Evolutionary conservation across 352 stramenopile species (phyloP).

Genomic region (Phytophthora brassicae): DNA sequence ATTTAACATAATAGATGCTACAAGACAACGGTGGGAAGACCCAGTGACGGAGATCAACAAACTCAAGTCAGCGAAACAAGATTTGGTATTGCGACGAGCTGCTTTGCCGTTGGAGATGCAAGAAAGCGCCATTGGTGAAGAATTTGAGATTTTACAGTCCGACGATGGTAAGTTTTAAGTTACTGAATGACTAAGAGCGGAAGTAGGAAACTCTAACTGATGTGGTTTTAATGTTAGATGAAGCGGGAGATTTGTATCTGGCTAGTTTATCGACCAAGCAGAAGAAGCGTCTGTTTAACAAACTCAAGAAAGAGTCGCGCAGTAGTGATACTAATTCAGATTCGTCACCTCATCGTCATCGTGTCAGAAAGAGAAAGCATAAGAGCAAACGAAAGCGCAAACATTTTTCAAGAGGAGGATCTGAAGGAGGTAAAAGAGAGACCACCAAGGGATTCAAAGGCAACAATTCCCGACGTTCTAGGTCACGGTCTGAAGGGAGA

Average conservation of each 20-base stretch:
- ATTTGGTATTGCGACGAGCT: slow-evolving; percentile 54
- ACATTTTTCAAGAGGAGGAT: slow-evolving; percentile 14
- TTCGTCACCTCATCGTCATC: slow-evolving; percentile 14
- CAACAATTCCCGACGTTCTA: neutral
- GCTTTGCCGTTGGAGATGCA: slow-evolving; percentile 78
- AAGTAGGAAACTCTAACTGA: slow-evolving; percentile 1
- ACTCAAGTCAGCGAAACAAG: slow-evolving; percentile 53
- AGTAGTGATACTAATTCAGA: slow-evolving; percentile 23
- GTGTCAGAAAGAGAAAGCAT: slow-evolving; percentile 35
- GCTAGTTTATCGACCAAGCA: slow-evolving; percentile 65
- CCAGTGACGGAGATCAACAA: slow-evolving; percentile 72
- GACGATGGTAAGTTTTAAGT: slow-evolving; percentile 39
- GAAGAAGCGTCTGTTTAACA: slow-evolving; percentile 64
- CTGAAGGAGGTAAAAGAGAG: slow-evolving; percentile 7
- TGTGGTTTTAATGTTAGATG: slow-evolving; percentile 18
- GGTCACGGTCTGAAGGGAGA: slow-evolving; percentile 10
- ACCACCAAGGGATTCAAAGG: neutral
- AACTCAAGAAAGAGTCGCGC: slow-evolving; percentile 40
- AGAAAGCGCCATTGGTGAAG: slow-evolving; percentile 29
- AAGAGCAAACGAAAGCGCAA: slow-evolving; percentile 31
- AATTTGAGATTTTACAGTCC: slow-evolving; percentile 72
- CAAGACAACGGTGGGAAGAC: slow-evolving; percentile 68
- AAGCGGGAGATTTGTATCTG: slow-evolving; percentile 51
- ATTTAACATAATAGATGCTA: too few species aligned
- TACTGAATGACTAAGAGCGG: too few species aligned